Conservation (phyloP, 2,329 filamentous ascomycete species). For the Pyrenochaeta sp. region DNA sequence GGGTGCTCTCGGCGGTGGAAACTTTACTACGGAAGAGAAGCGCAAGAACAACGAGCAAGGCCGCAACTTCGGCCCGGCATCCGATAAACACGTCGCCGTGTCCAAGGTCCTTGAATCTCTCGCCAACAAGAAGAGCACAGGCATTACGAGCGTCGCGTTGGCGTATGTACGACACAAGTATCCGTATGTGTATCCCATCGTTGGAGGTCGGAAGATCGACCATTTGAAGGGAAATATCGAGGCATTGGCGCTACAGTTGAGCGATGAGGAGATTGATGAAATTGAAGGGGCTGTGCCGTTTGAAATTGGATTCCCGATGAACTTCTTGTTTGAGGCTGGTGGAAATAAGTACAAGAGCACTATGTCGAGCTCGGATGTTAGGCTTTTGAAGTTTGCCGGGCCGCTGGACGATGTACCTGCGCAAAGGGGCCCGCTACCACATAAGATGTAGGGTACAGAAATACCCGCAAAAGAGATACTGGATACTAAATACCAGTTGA, state of each 20-base stretch:
- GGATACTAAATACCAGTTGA: neutral
- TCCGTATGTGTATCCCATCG: conserved; percentile 77
- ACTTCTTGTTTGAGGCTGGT: conserved; percentile 51
- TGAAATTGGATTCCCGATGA: conserved; percentile 64
- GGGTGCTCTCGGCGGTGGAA: conserved; percentile 61
- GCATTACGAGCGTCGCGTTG: conserved; percentile 68
- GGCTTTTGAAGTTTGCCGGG: conserved; percentile 38
- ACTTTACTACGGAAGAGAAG: conserved; percentile 49
- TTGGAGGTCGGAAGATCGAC: conserved; percentile 75
- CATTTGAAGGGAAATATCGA: conserved; percentile 73
- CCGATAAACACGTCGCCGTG: conserved; percentile 60
- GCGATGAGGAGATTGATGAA: conserved; percentile 61
- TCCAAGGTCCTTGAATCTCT: conserved; percentile 68
- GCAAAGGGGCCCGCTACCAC: conserved; percentile 37
- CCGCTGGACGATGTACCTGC: conserved; percentile 36
- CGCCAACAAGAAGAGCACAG: conserved; percentile 63
- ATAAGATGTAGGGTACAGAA: conserved; percentile 21
- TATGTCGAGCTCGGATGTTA: conserved; percentile 41
- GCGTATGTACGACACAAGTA: conserved; percentile 77
- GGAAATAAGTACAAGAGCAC: conserved; percentile 36
- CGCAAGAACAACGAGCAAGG: conserved; percentile 42
- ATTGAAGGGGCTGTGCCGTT: conserved; percentile 63
- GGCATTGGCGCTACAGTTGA: conserved; percentile 61
- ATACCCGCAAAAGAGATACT: too few species aligned
- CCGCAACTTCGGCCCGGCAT: conserved; percentile 49